Percentiles rank a stretch among this genome's conserved stretches.
Conservation (phyloP, 805 yeast genomes). For the Candida sonorensis region DNA sequence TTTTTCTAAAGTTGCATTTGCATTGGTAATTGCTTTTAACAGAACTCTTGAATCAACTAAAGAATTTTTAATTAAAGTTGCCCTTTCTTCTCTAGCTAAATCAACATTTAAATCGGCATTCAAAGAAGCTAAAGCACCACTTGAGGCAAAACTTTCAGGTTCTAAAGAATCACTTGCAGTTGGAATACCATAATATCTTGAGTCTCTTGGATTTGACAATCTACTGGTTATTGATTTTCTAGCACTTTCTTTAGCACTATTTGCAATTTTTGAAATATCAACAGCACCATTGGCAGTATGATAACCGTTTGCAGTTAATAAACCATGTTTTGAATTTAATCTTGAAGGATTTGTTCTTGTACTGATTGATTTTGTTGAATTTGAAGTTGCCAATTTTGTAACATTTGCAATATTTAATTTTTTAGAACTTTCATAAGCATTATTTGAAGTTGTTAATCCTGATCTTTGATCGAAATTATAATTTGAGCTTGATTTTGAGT, state of each 20-base stretch:
- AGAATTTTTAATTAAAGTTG: conserved; percentile 29
- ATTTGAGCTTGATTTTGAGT: conserved; percentile 9
- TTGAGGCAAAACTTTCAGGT: conserved; percentile 43
- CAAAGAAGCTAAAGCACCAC: conserved; percentile 54
- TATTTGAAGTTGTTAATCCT: conserved; percentile 21
- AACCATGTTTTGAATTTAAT: conserved; percentile 26
- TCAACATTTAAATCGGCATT: conserved; percentile 28
- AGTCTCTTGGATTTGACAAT: conserved; percentile 16
- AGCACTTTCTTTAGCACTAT: conserved; percentile 39
- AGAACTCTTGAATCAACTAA: conserved; percentile 37
- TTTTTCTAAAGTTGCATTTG: conserved; percentile 27
- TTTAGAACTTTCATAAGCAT: conserved; percentile 24
- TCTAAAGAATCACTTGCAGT: conserved; percentile 35
- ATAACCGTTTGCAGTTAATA: conserved; percentile 18
- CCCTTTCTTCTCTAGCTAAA: conserved; percentile 38
- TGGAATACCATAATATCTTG: conserved; percentile 28
- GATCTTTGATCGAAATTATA: conserved; percentile 17
- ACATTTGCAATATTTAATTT: conserved; percentile 25
- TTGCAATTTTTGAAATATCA: conserved; percentile 45
- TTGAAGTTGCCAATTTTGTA: conserved; percentile 25
- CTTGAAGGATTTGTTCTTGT: conserved; percentile 38
- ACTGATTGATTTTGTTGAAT: conserved; percentile 39
- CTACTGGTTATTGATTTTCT: conserved; percentile 22
- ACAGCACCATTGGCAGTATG: conserved; percentile 38
- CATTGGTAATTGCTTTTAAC: conserved; percentile 46